These are phyloP conservation scores for Metschnikowia borealis DNA, from an alignment of 805 yeast genomes.

Conservation along the genomic window DNA sequence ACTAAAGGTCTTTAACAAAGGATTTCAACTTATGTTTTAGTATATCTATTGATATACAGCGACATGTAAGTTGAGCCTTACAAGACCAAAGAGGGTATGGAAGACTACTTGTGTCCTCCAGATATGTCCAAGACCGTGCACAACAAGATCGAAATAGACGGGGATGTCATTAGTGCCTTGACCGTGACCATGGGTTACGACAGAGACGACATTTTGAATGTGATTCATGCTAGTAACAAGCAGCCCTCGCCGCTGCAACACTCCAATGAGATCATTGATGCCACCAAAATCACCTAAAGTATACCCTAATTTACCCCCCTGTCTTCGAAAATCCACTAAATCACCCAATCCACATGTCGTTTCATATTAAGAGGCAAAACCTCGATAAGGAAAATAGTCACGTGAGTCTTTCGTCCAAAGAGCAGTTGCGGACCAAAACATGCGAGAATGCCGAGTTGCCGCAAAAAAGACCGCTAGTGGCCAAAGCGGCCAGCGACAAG, in stretches of 20 bases:
- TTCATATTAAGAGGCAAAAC: background rate
- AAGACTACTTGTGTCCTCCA: conserved; percentile 71
- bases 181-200: conserved; percentile 87
- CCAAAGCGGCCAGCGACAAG: conserved; percentile 8
- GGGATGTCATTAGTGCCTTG: conserved; percentile 69
- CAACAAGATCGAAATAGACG: conserved; percentile 56
- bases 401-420: conserved; percentile 5
- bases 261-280: conserved; percentile 75
- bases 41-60: too few relatives aligned
- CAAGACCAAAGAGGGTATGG: conserved; percentile 68
- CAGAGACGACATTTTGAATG: conserved; percentile 73
- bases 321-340: too few relatives aligned
- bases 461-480: conserved; percentile 1
- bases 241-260: conserved; percentile 30
- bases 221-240: conserved; percentile 51
- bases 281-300: too few relatives aligned
- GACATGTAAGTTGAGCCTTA: too few relatives aligned
- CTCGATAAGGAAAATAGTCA: conserved; percentile 14
- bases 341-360: background rate
- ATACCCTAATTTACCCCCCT: too few relatives aligned
- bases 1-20: too few relatives aligned
- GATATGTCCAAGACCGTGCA: conserved; percentile 36
- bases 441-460: background rate
- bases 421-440: background rate
- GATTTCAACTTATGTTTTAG: too few relatives aligned